Percentiles rank a stretch among this genome's conserved stretches.
Evolutionary conservation across 768 basidiomycete species (phyloP).

Genomic region (Galerina marginata): DNA sequence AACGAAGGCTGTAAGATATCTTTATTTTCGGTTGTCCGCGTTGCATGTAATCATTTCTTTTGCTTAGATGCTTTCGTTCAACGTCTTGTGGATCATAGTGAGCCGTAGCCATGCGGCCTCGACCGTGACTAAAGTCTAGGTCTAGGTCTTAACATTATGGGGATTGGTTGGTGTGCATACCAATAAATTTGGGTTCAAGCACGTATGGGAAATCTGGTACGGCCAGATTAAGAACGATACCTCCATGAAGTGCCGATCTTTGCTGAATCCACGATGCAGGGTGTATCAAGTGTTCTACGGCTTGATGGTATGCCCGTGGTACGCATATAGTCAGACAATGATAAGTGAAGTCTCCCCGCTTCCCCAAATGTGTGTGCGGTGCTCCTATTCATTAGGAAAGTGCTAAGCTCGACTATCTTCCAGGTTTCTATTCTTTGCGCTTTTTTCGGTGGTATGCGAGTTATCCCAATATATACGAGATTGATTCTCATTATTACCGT

Average conservation of each 20-base stretch:
- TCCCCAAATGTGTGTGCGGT: conserved; percentile 62
- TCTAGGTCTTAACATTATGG: conserved; percentile 69
- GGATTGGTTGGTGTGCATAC: conserved; percentile 81
- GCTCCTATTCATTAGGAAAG: background rate
- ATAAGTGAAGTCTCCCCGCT: conserved; percentile 78
- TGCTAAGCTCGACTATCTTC: conserved; percentile 14
- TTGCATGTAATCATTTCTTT: background rate
- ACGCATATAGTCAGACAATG: conserved; percentile 84
- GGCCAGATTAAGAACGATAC: conserved; percentile 13
- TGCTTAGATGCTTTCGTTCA: conserved; percentile 70
- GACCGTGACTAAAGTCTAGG: background rate
- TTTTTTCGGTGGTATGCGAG: conserved; percentile 65
- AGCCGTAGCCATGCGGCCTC: conserved; percentile 15
- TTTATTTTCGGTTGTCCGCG: background rate
- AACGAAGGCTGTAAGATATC: conserved; percentile 58
- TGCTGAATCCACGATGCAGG: conserved; percentile 40
- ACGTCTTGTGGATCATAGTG: conserved; percentile 74
- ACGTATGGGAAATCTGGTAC: conserved; percentile 82
- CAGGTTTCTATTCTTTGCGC: conserved; percentile 76
- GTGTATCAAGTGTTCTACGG: conserved; percentile 74
- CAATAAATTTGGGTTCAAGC: conserved; percentile 78
- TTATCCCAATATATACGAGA: background rate
- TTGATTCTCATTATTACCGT: background rate
- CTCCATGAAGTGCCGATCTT: background rate
- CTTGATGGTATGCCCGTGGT: conserved; percentile 79